These are phyloP conservation scores for Quillaja saponaria DNA, from an alignment of 306 rosid species.

Conservation along the genomic window DNA sequence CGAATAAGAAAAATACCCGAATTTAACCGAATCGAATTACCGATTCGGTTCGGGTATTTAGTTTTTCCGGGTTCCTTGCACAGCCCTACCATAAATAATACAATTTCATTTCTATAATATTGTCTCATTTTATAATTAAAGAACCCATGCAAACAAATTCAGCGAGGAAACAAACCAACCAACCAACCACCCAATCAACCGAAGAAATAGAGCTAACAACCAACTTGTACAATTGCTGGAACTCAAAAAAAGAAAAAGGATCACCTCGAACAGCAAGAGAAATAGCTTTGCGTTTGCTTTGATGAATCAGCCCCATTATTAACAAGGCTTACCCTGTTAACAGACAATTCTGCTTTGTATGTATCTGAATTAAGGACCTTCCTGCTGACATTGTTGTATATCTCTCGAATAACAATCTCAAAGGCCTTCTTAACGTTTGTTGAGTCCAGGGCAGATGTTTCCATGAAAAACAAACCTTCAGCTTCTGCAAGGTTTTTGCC, in stretches of 20 bases:
- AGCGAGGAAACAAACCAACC: conserved; percentile 31
- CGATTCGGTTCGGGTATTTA: too few relatives aligned
- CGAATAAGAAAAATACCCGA: too few relatives aligned
- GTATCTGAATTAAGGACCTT: conserved; percentile 89
- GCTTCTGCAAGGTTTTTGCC: conserved; percentile 88
- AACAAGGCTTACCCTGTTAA: conserved; percentile 85
- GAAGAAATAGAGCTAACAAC: conserved; percentile 31
- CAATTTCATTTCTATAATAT: conserved; percentile 39
- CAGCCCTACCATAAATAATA: too few relatives aligned
- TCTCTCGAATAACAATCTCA: conserved; percentile 83
- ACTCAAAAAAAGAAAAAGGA: conserved; percentile 10
- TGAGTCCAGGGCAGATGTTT: conserved; percentile 87
- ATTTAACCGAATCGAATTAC: too few relatives aligned
- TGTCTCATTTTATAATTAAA: conserved; percentile 41
- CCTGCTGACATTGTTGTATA: conserved; percentile 86
- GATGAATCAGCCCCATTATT: conserved; percentile 53
- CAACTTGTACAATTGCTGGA: conserved; percentile 18
- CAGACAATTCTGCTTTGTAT: conserved; percentile 90
- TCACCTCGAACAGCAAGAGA: conserved; percentile 87
- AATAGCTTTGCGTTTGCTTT: conserved; percentile 52
- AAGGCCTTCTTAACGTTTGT: conserved; percentile 83
- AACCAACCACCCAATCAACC: conserved; percentile 37
- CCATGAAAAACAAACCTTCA: conserved; percentile 93
- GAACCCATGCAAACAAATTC: conserved; percentile 31
- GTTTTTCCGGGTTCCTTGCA: too few relatives aligned